Base-by-base conservation (phyloP, 345 rosid species). In the Kandelia obovata region DNA sequence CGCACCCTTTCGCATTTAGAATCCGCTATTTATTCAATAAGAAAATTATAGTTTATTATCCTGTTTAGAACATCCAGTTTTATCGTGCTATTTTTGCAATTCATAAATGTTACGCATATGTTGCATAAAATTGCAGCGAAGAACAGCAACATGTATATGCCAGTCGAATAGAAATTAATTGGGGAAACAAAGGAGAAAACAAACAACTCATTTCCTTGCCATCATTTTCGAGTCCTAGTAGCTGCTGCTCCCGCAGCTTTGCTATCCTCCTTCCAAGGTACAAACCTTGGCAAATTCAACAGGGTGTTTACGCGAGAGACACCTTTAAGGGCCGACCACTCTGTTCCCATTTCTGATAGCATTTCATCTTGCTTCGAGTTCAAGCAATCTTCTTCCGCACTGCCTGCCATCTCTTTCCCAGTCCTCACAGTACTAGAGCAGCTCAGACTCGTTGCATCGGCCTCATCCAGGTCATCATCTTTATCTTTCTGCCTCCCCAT, bases 321-420 rank as follows among this genome's bases (percentile, higher is more conserved):
- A 43, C 99, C 99, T 87, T 95, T 94, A 0, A 95, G 89, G 10
- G 99, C 96, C 11, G 93, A 95, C 86, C 97, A 95, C 37, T 90
- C 96, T 27, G 67, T 73, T 59, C 82, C 96, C n/a, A 31, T 61
- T 64, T 83, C 93, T 31, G 66, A 35, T 66, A 79, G 78, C 61
- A 67, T 35, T 47, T 82, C 78, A 16, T 89, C 89, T 2, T 81
- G 78, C 76, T 74, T 80, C 47, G 62, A 43, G 49, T 34, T 7
- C 9, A 5, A 59, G 21, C 62, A 30, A 13, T 86, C 88, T 10
- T 77, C 86, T 73, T 80, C 89, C 39, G 43, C 65, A 56, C 63
- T 79, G 68, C 62, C 85, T 23, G 79, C 31, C 28, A 13, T 66
- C 72, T 86, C 91, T 61, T 82, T 65, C 56, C 75, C 79, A 17